Evolutionary conservation across 2,329 filamentous ascomycete genomes (phyloP), one percentile per base, ranked within the genome.

Genomic region (Pseudogymnoascus sp.): DNA sequence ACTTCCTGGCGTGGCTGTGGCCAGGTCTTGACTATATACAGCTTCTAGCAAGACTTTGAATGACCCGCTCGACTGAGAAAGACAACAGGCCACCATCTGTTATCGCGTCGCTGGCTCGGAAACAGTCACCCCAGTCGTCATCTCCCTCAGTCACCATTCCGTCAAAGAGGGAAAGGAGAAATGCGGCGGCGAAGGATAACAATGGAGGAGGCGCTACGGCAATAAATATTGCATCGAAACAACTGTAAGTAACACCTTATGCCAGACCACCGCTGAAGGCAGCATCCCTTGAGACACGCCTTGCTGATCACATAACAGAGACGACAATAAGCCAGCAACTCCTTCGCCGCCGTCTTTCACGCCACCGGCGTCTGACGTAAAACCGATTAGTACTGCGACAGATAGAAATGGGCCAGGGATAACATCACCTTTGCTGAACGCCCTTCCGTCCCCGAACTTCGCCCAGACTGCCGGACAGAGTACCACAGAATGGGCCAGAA

Each of bases 401-500:
- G 67, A 65, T 66, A 55, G n/a, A 55, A 55, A 55, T 17, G 66
- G 65, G 58, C 67, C 64, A 63, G 62, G 61, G 17, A 63, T 67
- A 33, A 67, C 68, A 59, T 71, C 70, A 27, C 69, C 68, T 41
- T 63, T 73, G 63, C 63, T 71, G 29, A 69, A 72, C 48, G 71
- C 68, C 17, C 63, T 72, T 59, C 71, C 71, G 21, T 70, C 70
- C 29, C 65, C 70, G 31, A 65, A 67, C 21, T 64, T 70, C 59
- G 63, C 67, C 35, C 63, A 64, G 39, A 67, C 68, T 15, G 58
- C 65, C 15, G 64, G 68, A 13, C 70, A 72, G 59, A 71, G 68
- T 36, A 71, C 71, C 41, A 71, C 72, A 67, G 77, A 79, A 72
- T 79, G 78, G 77, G 75, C 77, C 62, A 78, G 76, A 63, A 73